Conservation (phyloP, 2,329 filamentous ascomycete genomes). For the Botrytis fragariae region DNA sequence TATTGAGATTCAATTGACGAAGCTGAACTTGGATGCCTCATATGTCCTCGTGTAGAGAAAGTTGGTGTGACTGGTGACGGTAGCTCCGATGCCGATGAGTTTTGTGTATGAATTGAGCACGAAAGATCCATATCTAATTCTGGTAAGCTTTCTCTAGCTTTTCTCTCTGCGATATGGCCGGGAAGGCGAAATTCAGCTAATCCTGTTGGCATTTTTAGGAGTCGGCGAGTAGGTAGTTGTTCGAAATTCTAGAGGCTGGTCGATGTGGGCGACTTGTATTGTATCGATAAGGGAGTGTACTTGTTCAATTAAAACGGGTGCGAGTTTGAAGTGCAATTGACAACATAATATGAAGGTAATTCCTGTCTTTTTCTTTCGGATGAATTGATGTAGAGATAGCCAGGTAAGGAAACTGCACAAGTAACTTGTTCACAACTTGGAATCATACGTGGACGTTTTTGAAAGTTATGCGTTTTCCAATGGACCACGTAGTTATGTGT, state of each 20-base stretch:
- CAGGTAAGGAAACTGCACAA: conserved; percentile 9
- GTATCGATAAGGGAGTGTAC: conserved; percentile 8
- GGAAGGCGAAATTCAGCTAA: conserved; percentile 55
- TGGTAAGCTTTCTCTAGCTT: conserved; percentile 42
- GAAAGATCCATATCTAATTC: conserved; percentile 37
- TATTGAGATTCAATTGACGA: conserved; percentile 69
- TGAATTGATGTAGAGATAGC: conserved; percentile 23
- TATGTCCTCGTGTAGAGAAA: conserved; percentile 59
- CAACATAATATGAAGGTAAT: conserved; percentile 31
- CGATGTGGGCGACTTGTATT: conserved; percentile 16
- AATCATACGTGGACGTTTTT: conserved; percentile 35
- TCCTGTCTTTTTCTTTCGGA: conserved; percentile 22
- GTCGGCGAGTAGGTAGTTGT: not conserved
- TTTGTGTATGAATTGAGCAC: conserved; percentile 35
- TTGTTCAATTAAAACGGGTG: conserved; percentile 9
- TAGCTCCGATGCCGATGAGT: conserved; percentile 56
- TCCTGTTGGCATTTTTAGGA: conserved; percentile 40
- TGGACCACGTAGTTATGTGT: conserved; percentile 32
- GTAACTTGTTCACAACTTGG: conserved; percentile 23
- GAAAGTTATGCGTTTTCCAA: conserved; percentile 28
- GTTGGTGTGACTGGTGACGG: conserved; percentile 70
- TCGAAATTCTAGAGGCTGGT: not conserved
- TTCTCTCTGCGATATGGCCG: conserved; percentile 52
- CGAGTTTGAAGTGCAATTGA: conserved; percentile 27
- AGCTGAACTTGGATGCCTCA: conserved; percentile 68